A percentile compares a stretch with the other conserved stretches of the same genome.
phyloP scores from a whole-genome alignment of 192 early-diverging fungal species.

The Rhizophagus prolifer region DNA sequence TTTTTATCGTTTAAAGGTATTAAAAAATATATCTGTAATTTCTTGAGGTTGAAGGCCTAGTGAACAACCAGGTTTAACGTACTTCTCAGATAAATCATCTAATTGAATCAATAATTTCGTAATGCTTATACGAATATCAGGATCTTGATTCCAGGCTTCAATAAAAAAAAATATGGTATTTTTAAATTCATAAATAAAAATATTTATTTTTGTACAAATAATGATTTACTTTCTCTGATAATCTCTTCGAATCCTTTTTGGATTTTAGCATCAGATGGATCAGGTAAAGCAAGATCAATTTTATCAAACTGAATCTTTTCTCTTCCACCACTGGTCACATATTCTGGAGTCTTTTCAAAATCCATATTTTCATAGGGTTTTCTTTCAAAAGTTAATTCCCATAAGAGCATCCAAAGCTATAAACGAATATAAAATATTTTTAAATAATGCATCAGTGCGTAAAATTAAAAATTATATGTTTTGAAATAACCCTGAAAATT shows the following conservation, averaged over 20 bases:
- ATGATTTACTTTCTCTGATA: not conserved
- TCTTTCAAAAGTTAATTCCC: conserved; percentile 10
- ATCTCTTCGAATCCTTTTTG: conserved; percentile 8
- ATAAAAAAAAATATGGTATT: not conserved
- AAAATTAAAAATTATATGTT: too few relatives aligned
- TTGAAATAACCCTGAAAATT: not conserved
- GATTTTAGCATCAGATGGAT: not conserved
- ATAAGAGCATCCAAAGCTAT: conserved; percentile 17
- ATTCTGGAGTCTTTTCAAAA: not conserved
- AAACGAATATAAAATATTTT: too few relatives aligned
- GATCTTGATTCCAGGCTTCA: conserved; percentile 1
- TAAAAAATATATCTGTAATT: too few relatives aligned
- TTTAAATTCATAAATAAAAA: too few relatives aligned
- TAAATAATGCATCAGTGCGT: too few relatives aligned
- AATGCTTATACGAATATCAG: conserved; percentile 9
- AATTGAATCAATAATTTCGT: conserved; percentile 7
- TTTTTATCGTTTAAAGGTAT: too few relatives aligned
- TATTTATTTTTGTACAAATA: too few relatives aligned
- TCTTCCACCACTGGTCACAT: conserved; percentile 1
- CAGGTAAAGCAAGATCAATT: not conserved
- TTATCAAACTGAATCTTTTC: not conserved
- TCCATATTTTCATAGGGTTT: conserved; percentile 1
- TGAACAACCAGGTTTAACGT: not conserved
- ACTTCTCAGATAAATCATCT: not conserved
- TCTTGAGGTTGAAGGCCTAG: not conserved